Evolutionary conservation across 768 basidiomycete species (phyloP).

Genomic region (Coprinellus micaceus): DNA sequence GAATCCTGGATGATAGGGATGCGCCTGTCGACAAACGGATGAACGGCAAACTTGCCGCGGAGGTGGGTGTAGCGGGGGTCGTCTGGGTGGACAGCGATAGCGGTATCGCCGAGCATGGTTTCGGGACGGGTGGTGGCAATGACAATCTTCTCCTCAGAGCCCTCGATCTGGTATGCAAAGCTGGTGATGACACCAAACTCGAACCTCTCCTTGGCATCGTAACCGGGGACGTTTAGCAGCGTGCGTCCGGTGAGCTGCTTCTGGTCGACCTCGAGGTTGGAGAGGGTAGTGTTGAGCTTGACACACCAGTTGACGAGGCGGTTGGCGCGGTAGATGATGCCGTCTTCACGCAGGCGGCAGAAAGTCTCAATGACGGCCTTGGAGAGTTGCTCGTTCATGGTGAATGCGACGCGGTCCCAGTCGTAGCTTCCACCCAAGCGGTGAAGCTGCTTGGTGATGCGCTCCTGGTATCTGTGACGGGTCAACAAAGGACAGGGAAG

Average conservation of each 20-base stretch:
- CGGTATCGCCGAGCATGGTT: constrained; percentile 98
- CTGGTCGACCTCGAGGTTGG: constrained; percentile 98
- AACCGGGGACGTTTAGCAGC: constrained; percentile 86
- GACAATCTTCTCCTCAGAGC: constrained; percentile 84
- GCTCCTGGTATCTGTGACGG: constrained; percentile 73
- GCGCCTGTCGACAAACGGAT: constrained; percentile 85
- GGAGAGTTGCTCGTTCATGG: constrained; percentile 85
- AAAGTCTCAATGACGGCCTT: constrained; percentile 91
- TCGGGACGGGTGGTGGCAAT: constrained; percentile 98
- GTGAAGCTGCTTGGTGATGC: constrained; percentile 85
- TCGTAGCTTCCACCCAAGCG: constrained; percentile 92
- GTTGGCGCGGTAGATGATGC: constrained; percentile 91
- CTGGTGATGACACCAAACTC: constrained; percentile 96
- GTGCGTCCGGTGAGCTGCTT: constrained; percentile 84
- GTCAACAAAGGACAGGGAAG: neutral
- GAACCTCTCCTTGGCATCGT: constrained; percentile 91
- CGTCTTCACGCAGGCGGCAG: constrained; percentile 86
- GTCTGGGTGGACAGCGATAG: constrained; percentile 93
- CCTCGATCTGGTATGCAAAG: constrained; percentile 92
- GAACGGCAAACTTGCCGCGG: constrained; percentile 85
- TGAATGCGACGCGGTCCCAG: constrained; percentile 93
- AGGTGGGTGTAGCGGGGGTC: constrained; percentile 92
- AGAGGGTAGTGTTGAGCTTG: constrained; percentile 89
- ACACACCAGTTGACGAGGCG: constrained; percentile 99
- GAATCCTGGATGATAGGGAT: constrained; percentile 86